Evolutionary conservation across 805 yeast genomes (phyloP), one percentile per base, ranked within the genome.

Genomic region (Barnettozyma californica): DNA sequence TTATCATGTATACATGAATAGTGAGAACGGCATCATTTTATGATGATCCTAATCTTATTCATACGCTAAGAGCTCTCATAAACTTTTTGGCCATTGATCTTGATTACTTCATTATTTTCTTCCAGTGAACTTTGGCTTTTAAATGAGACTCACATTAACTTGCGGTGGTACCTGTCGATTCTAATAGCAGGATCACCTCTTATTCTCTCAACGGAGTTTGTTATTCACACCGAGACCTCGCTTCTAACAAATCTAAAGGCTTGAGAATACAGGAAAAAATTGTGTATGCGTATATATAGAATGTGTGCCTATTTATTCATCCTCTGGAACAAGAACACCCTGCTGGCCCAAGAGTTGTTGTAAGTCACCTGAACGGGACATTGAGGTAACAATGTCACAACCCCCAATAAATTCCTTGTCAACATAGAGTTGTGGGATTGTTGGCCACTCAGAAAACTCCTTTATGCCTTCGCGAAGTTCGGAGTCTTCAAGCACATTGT

Each of bases 381-480:
- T 91, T 48, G 87, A 81, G 64, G 85, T 88, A 46, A 94, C 76
- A 54, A 94, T 91, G 68, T 94, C 99, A 69, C 97, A 94, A 5
- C 99, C 99, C 41, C 99, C 99, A 46, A 94, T 78, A 64, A 94
- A 94, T 65, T 94, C 99, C 56, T 84, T 83, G 57, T 84, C 78
- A 13, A 94, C 89, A 63, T 91, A 94, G 40, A 94, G 76, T 68
- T 94, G 99, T 14, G 99, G 99, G 51, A 94, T 90, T 1, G 99
- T 94, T 48, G 99, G 99, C 99, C 99, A 94, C 55, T 87, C 84
- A 57, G 92, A 82, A 68, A 80, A 94, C 66, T 94, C 99, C 70
- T 94, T 94, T 61, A 94, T 89, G 29, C 98, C 99, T 43, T 87
- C 83, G 69, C 99, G 86, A 54, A 94, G 77, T 60, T 94, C 98